A percentile compares a stretch with the other conserved stretches of the same genome.
Evolutionary conservation across 1,139 yeast species (phyloP).

Genomic region (Candida smagusa): DNA sequence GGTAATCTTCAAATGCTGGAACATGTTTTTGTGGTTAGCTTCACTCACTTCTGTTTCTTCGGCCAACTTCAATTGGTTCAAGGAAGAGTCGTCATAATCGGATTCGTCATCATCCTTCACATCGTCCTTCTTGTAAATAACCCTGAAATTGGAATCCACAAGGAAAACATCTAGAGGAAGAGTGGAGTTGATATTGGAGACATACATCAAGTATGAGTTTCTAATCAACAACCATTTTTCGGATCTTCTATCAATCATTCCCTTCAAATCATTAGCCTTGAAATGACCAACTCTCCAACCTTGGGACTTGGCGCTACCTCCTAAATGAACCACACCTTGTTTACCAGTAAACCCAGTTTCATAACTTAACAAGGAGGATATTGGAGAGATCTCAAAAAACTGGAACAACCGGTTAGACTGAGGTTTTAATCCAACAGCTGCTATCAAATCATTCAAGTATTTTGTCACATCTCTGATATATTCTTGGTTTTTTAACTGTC

Average conservation of each 20-base stretch:
- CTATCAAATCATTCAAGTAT: slow-evolving; percentile 62
- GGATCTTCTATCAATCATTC: slow-evolving; percentile 85
- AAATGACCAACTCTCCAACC: slow-evolving; percentile 97
- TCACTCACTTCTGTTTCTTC: slow-evolving; percentile 20
- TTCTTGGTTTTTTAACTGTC: slow-evolving; percentile 31
- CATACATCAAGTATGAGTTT: slow-evolving; percentile 80
- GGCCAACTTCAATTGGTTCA: slow-evolving; percentile 25
- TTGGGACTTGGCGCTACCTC: slow-evolving; percentile 80
- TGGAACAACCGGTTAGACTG: slow-evolving; percentile 81
- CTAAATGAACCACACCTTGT: slow-evolving; percentile 79
- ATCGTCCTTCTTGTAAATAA: slow-evolving; percentile 38
- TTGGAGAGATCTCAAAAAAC: slow-evolving; percentile 85
- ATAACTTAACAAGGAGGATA: slow-evolving; percentile 77
- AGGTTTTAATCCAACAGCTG: slow-evolving; percentile 63
- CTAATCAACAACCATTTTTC: slow-evolving; percentile 90
- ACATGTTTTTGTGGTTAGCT: slow-evolving; percentile 23
- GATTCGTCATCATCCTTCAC: slow-evolving; percentile 39
- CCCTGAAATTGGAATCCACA: slow-evolving; percentile 68
- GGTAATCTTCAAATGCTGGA: slow-evolving; percentile 54
- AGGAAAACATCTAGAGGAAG: slow-evolving; percentile 88
- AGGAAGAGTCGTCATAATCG: slow-evolving; percentile 44
- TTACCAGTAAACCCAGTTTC: slow-evolving; percentile 84
- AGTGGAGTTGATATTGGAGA: slow-evolving; percentile 80
- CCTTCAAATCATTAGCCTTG: slow-evolving; percentile 71
- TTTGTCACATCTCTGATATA: slow-evolving; percentile 47